Evolutionary conservation across 2,329 filamentous ascomycete genomes (phyloP).

Genomic region (Rhytidhysteron rufulum): DNA sequence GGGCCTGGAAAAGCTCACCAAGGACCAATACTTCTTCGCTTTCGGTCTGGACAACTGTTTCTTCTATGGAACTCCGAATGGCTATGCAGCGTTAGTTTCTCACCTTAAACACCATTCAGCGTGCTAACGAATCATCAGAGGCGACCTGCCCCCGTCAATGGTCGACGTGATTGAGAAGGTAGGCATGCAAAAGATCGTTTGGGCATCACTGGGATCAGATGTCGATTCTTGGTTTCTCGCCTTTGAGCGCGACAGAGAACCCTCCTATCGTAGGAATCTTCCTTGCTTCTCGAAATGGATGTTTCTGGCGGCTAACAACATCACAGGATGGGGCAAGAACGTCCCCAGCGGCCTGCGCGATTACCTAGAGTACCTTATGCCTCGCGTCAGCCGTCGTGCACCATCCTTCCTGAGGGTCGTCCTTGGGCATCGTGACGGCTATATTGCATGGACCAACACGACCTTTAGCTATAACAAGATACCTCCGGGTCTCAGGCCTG

Average conservation of each 20-base stretch:
- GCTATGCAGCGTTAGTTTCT: slow-evolving; percentile 19
- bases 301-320: background rate
- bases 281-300: background rate
- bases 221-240: slow-evolving; percentile 25
- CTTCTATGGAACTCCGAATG: slow-evolving; percentile 24
- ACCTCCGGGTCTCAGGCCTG: background rate
- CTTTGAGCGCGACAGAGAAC: slow-evolving; percentile 14
- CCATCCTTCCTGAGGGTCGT: background rate
- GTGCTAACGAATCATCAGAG: slow-evolving; percentile 7
- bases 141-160: slow-evolving; percentile 15
- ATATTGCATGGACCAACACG: background rate
- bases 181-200: slow-evolving; percentile 15
- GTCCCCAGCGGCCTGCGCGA: background rate
- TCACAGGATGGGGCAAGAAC: slow-evolving; percentile 1
- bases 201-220: slow-evolving; percentile 22
- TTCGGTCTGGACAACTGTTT: slow-evolving; percentile 18
- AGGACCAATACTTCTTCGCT: slow-evolving; percentile 22
- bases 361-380: background rate
- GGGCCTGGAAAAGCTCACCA: slow-evolving; percentile 6
- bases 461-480: background rate
- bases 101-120: background rate
- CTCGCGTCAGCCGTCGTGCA: background rate
- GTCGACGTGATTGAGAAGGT: slow-evolving; percentile 6
- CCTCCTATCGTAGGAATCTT: slow-evolving; percentile 2
- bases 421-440: background rate